Conservation (phyloP, 2,329 filamentous ascomycete genomes). For the Lasiodiplodia sp. region DNA sequence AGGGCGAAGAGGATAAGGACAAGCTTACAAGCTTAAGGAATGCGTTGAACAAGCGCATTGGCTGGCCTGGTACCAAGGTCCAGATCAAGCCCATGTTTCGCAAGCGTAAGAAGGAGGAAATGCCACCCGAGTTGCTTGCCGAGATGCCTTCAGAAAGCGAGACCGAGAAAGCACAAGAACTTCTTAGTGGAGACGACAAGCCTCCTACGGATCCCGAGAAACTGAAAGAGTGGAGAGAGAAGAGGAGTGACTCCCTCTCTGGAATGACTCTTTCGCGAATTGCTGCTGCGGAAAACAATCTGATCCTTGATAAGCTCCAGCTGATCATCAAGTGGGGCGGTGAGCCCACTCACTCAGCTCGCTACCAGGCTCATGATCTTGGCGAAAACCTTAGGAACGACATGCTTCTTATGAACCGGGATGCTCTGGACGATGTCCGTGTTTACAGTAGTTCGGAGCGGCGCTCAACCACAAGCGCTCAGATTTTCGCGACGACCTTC, state of each 20-base stretch:
- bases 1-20: constrained; percentile 81
- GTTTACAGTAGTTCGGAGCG: constrained; percentile 97
- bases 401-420: constrained; percentile 87
- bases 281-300: constrained; percentile 88
- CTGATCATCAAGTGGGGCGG: constrained; percentile 99
- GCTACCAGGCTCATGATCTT: constrained; percentile 94
- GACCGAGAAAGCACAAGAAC: constrained; percentile 34
- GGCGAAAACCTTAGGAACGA: constrained; percentile 97
- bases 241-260: constrained; percentile 79
- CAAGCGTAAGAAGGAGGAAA: constrained; percentile 76
- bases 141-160: constrained; percentile 36
- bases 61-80: constrained; percentile 95
- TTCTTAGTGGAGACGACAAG: background rate
- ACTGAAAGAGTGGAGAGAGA: constrained; percentile 39
- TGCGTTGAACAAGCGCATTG: constrained; percentile 89
- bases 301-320: constrained; percentile 94
- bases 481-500: constrained; percentile 94
- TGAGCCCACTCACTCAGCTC: constrained; percentile 94
- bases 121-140: constrained; percentile 37
- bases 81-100: constrained; percentile 99
- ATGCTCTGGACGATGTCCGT: constrained; percentile 88
- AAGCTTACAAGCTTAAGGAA: constrained; percentile 89
- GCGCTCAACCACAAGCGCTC: constrained; percentile 91
- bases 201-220: constrained; percentile 31
- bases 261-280: constrained; percentile 93